Conservation (phyloP, 306 rosid species). For the Astragalus membranaceus region DNA sequence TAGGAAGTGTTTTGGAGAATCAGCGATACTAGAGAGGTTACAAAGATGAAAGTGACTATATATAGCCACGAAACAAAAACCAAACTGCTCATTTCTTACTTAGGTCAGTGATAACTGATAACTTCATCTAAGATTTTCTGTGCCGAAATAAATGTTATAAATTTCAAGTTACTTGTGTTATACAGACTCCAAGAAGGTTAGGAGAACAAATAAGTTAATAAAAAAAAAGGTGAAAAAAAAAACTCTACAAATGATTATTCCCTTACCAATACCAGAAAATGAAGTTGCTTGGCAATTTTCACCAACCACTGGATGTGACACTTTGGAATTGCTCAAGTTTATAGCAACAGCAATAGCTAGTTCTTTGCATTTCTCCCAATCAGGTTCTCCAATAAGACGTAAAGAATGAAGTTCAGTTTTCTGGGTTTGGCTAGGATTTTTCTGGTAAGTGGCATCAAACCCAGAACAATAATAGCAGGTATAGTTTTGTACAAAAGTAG, state of each 20-base stretch:
- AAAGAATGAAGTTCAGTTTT: conserved; percentile 32
- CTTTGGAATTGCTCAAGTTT: conserved; percentile 42
- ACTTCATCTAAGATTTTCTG: background rate
- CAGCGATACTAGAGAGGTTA: background rate
- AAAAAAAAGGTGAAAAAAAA: background rate
- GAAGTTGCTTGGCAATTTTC: conserved; percentile 25
- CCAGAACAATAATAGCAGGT: conserved; percentile 35
- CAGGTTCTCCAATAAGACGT: conserved; percentile 51
- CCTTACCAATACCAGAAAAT: conserved; percentile 34
- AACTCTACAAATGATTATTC: background rate
- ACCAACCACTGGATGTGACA: conserved; percentile 26
- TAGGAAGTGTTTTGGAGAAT: background rate
- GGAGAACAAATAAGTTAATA: background rate
- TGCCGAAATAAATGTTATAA: background rate
- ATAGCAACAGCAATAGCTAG: conserved; percentile 64
- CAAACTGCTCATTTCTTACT: background rate
- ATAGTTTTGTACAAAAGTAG: conserved; percentile 47
- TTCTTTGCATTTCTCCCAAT: conserved; percentile 64
- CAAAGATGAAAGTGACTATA: background rate
- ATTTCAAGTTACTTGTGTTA: background rate
- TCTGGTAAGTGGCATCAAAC: conserved; percentile 6
- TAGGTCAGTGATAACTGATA: background rate
- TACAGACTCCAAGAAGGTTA: background rate
- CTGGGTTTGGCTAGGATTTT: conserved; percentile 21
- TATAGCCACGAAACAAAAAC: background rate